These are phyloP conservation scores for Xylaria grammica DNA, from an alignment of 495 filamentous ascomycete genomes.

Conservation along the genomic window DNA sequence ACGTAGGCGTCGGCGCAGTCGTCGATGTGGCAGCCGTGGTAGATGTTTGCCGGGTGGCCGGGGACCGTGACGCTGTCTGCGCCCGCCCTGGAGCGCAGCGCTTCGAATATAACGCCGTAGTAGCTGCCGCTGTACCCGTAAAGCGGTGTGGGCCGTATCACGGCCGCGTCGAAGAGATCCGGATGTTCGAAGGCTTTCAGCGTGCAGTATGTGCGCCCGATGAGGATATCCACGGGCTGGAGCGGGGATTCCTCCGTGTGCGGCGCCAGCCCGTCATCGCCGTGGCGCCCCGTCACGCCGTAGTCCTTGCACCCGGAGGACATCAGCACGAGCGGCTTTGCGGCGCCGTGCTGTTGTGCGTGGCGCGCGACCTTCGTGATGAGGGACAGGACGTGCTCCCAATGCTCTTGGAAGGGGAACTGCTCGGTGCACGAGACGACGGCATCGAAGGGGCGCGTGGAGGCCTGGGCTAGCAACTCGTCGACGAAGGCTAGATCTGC, in stretches of 20 bases:
- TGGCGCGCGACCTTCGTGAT: conserved; percentile 29
- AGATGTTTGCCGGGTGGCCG: conserved; percentile 39
- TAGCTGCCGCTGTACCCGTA: conserved; percentile 47
- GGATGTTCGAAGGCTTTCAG: conserved; percentile 34
- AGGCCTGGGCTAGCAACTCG: conserved; percentile 21
- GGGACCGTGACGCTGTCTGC: conserved; percentile 31
- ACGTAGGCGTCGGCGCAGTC: conserved; percentile 53
- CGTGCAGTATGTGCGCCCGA: conserved; percentile 24
- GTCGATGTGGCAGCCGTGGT: conserved; percentile 50
- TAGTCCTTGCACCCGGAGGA: conserved; percentile 54
- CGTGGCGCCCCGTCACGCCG: conserved; percentile 40
- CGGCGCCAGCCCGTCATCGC: conserved; percentile 33
- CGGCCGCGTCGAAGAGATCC: conserved; percentile 44
- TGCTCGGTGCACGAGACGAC: conserved; percentile 48
- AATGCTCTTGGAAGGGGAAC: conserved; percentile 39
- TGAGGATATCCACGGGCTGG: conserved; percentile 22
- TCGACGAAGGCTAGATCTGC: conserved; percentile 24
- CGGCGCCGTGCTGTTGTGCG: conserved; percentile 18
- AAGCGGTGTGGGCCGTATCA: conserved; percentile 46
- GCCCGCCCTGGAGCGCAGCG: conserved; percentile 19
- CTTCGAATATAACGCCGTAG: conserved; percentile 42
- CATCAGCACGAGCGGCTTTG: conserved; percentile 42
- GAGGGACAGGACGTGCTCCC: conserved; percentile 32
- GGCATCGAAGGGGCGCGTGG: conserved; percentile 35
- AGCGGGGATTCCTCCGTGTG: conserved; percentile 46